Conservation (phyloP, 805 yeast species). For the Sugiyamaella mastotermitis region DNA sequence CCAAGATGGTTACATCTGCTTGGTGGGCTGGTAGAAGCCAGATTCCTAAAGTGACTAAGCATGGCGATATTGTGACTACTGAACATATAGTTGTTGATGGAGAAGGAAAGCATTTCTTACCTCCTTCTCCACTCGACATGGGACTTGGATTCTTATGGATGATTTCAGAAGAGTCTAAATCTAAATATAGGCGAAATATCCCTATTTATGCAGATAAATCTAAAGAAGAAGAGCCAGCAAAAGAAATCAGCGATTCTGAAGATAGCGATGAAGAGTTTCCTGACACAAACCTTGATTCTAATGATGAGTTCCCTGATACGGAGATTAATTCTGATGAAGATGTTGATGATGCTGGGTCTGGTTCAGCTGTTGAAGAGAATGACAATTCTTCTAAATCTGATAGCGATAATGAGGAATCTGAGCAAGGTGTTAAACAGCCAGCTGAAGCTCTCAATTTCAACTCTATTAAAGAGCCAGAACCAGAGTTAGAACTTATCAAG, state of each 20-base stretch:
- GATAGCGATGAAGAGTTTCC: conserved; percentile 26
- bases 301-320: conserved; percentile 27
- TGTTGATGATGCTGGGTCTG: conserved; percentile 1
- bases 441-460: conserved; percentile 8
- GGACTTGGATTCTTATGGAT: conserved; percentile 82
- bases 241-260: conserved; percentile 18
- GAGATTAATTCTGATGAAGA: conserved; percentile 19
- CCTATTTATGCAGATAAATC: conserved; percentile 21
- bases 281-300: conserved; percentile 22
- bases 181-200: conserved; percentile 23
- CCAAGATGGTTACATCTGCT: conserved; percentile 72
- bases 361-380: neutral
- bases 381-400: conserved; percentile 3
- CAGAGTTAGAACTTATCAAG: conserved; percentile 1
- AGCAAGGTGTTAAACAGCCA: conserved; percentile 8
- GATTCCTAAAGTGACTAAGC: conserved; percentile 49
- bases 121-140: conserved; percentile 78
- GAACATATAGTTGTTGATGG: conserved; percentile 56
- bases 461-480: conserved; percentile 1
- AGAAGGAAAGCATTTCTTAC: conserved; percentile 48
- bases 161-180: conserved; percentile 47
- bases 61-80: conserved; percentile 51
- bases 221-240: conserved; percentile 16
- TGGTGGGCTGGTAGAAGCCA: conserved; percentile 75
- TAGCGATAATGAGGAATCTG: conserved; percentile 10